Base-by-base conservation (phyloP, 1,284 basidiomycete species). In the Cryptococcus sp. region DNA sequence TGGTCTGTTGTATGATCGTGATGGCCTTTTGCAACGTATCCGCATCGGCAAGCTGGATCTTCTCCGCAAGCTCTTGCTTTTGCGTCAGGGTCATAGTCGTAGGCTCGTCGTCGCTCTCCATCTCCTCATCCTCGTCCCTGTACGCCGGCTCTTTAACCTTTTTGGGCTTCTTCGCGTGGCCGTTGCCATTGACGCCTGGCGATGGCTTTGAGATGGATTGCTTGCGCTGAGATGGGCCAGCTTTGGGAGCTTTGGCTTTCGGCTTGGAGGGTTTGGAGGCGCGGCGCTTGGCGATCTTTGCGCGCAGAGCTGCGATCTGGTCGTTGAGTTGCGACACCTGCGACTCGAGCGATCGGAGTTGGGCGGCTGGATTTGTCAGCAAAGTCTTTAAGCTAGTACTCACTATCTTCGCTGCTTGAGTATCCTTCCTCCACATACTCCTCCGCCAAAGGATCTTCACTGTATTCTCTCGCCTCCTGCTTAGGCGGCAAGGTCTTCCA, bases 61-160 rank as follows among this genome's bases (percentile, higher is more conserved):
- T 90, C 76, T 94, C 91, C 69, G 92, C 94, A 57, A 97, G 82
- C 73, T 96, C 91, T 80, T 94, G 92, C 87, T 97, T 96, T 82
- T 96, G 93, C 69, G 92, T 89, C 74, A 94, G 91, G 44, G 90
- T 88, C 38, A 96, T 66, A 25, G 53, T 59, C 10, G 46, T 54
- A 13, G 51, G 49, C 35, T 62, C 60, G 23, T 65, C 69, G 22
- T 69, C 68, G 25, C 58, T 62, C 53, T 75, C 74, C 53, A 61
- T 67, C 5, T 74, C 75, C 22, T 72, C 79, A 20, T 80, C 80
- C n/a, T 80, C 81, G 23, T 80, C 76, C 44, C 70, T 73, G 63
- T 77, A 77, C 22, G 49, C 42, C 11, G 60, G 41, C 55, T 74
- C 72, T 61, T 71, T 75, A 15, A 70, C 71, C 54, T 72, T 77